Evolutionary conservation across 768 basidiomycete genomes (phyloP).

Genomic region (Phaeotremella skinneri): DNA sequence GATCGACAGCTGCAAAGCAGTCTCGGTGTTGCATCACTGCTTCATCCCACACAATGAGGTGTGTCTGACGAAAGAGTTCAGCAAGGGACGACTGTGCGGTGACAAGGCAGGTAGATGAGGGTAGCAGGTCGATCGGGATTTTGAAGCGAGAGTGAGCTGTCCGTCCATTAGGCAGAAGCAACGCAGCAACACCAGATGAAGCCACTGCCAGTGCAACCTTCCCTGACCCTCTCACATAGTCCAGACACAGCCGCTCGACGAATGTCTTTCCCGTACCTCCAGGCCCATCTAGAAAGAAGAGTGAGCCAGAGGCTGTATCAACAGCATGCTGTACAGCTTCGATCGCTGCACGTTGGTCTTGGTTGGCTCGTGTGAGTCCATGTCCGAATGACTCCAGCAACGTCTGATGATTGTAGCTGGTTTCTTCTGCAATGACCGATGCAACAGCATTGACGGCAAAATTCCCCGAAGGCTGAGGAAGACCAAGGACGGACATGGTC

Average conservation of each 20-base stretch:
- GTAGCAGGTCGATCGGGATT: conserved; percentile 54
- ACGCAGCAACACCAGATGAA: conserved; percentile 58
- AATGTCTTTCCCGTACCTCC: conserved; percentile 58
- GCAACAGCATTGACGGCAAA: no score
- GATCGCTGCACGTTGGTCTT: no score
- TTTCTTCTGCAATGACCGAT: no score
- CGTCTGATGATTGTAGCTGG: no score
- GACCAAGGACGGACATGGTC: conserved; percentile 13
- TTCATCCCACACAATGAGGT: conserved; percentile 58
- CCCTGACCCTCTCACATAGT: conserved; percentile 38
- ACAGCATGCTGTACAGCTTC: conserved; percentile 47
- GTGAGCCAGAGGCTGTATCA: conserved; percentile 19
- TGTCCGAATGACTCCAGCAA: conserved; percentile 54
- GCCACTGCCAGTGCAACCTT: conserved; percentile 57
- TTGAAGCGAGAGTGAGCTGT: conserved; percentile 59
- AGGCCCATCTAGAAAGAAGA: conserved; percentile 55
- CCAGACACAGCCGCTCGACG: conserved; percentile 53
- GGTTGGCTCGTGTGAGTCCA: conserved; percentile 31
- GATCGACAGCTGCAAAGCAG: conserved; percentile 55
- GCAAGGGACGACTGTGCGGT: conserved; percentile 48
- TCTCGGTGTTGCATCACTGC: conserved; percentile 52
- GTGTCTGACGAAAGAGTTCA: conserved; percentile 49
- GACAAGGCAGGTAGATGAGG: conserved; percentile 52
- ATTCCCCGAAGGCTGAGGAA: conserved; percentile 53
- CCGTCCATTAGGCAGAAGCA: conserved; percentile 55